Percentiles rank a stretch among this genome's conserved stretches.
Conservation (phyloP, 768 basidiomycete species). For the Suillus brevipes region DNA sequence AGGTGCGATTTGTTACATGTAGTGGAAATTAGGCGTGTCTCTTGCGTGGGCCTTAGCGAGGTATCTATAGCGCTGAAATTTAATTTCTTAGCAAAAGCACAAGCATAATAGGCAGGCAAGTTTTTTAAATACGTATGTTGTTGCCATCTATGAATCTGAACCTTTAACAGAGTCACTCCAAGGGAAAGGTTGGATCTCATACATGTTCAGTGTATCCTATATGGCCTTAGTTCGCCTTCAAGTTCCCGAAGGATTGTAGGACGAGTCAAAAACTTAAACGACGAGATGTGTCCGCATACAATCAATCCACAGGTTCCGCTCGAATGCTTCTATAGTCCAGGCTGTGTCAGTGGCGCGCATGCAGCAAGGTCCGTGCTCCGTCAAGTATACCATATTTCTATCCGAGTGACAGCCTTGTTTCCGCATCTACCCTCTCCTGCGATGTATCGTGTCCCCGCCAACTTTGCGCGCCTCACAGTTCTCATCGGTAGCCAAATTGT, state of each 20-base stretch:
- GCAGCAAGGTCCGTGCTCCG: neutral
- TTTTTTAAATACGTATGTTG: neutral
- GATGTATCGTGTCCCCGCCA: neutral
- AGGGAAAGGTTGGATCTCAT: neutral
- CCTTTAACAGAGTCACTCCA: neutral
- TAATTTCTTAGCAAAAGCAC: neutral
- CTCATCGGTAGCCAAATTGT: neutral
- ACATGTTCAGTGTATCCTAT: neutral
- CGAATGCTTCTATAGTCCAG: neutral
- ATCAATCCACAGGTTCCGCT: no score
- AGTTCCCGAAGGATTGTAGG: neutral
- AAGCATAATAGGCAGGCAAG: neutral
- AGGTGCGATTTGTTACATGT: neutral
- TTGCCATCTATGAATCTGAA: neutral
- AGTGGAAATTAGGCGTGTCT: neutral
- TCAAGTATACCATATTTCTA: neutral
- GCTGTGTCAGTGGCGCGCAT: neutral
- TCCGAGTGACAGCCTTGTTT: neutral
- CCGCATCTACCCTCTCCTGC: neutral
- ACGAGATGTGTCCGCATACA: neutral
- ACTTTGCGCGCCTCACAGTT: neutral
- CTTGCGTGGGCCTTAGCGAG: neutral
- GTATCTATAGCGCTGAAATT: neutral
- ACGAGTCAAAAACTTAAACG: neutral
- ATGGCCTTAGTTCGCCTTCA: neutral